Percentiles rank a stretch among this genome's conserved stretches.
Conservation (phyloP, 176 grass and related monocot species). For the Paspalum vaginatum region DNA sequence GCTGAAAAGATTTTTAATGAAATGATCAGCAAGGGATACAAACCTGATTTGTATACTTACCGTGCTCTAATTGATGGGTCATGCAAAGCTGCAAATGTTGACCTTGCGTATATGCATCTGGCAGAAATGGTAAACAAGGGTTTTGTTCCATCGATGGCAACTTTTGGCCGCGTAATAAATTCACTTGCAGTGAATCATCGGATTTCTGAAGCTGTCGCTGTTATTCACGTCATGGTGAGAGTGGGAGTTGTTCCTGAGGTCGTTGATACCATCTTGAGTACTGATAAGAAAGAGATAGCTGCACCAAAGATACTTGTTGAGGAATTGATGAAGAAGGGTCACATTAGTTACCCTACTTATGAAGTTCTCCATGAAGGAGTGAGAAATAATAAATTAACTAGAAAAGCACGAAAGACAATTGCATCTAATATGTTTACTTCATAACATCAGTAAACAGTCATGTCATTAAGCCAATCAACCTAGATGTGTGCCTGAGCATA, state of each 20-base stretch:
- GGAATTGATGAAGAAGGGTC: constrained; percentile 77
- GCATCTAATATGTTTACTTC: constrained; percentile 28
- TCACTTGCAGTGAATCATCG: constrained; percentile 53
- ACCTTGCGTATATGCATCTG: constrained; percentile 61
- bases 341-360: constrained; percentile 86
- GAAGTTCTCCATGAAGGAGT: constrained; percentile 91
- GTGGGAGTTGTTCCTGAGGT: constrained; percentile 71
- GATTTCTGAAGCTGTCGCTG: constrained; percentile 60
- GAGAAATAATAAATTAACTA: constrained; percentile 73
- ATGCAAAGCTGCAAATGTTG: constrained; percentile 72
- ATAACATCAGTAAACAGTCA: constrained; percentile 21
- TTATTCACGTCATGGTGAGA: constrained; percentile 79
- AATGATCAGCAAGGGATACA: constrained; percentile 67
- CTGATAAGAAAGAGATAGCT: constrained; percentile 91
- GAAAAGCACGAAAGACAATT: constrained; percentile 39
- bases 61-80: constrained; percentile 79
- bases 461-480: neutral
- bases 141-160: constrained; percentile 72
- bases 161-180: constrained; percentile 83
- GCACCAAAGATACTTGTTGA: constrained; percentile 97
- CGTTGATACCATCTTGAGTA: constrained; percentile 77
- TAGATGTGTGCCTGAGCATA: constrained; percentile 17
- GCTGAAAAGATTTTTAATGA: constrained; percentile 73
- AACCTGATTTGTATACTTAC: constrained; percentile 75
- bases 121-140: constrained; percentile 67